Base-by-base conservation (phyloP, 1,284 basidiomycete genomes). In the Ceratobasidium papillatum region DNA sequence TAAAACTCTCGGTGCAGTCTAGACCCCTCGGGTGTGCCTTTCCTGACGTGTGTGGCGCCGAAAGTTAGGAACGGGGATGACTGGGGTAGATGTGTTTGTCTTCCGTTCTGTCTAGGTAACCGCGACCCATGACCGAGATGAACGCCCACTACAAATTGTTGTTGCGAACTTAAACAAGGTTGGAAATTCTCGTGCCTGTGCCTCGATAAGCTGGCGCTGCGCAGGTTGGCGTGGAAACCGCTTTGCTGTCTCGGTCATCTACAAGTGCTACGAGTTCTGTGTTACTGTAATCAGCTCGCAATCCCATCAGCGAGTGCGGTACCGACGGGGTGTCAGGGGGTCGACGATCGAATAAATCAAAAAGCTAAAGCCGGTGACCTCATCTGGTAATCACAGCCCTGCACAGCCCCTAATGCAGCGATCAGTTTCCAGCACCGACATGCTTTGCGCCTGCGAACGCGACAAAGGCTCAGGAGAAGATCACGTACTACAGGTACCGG, bases 301-400 rank as follows among this genome's bases (percentile, higher is more conserved):
- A 58, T 58, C 54, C 27, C 54, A 25, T 38, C 32, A 52, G 47
- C 5, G 47, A 32, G 32, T 8, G 30, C 47, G 64, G 64, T 27
- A 64, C 64, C 64, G 64, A 66, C 7, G 25, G 34, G n/a, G 38
- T 43, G 64, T 36, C 45, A 66, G 43, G 8, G n/a, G n/a, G 36
- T 43, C 49, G 64, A 52, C 47, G 64, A 52, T 66, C 30, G n/a
- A 66, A 66, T 47, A 27, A n/a, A 65, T 51, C 63, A 65, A 65
- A n/a, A 36, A 45, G 62, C 58, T 32, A 45, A 32, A 36, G n/a
- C 32, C n/a, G 58, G n/a, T 38, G 17, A 22, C 58, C 58, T 38
- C 34, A 61, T 43, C 22, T 32, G 27, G 58, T 25, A 38, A 38
- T 43, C 58, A 61, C 38, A 38, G 58, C 58, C 58, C 58, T 61